Conservation (phyloP, 139 green algal genomes). For the Edaphochlamys debaryana region DNA sequence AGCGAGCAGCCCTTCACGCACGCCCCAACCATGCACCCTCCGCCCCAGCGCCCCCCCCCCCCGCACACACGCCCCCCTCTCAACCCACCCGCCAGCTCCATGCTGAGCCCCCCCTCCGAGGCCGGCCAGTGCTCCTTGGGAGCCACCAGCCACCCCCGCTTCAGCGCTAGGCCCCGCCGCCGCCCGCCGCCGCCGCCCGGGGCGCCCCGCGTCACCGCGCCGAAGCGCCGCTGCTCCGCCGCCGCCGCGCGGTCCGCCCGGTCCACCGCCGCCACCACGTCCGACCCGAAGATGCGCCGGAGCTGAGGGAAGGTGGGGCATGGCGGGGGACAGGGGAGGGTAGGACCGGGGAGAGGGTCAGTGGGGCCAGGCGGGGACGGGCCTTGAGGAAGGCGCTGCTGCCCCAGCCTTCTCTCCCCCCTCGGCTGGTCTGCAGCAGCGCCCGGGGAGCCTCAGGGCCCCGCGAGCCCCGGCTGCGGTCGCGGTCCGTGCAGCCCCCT, state of each 20-base stretch:
- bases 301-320: constrained; percentile 58
- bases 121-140: constrained; percentile 78
- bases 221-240: constrained; percentile 22
- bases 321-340: neutral
- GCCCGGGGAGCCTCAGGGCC: too few species aligned
- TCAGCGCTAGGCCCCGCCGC: constrained; percentile 51
- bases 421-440: too few species aligned
- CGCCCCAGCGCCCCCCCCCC: neutral
- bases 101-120: constrained; percentile 57
- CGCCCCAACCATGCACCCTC: too few species aligned
- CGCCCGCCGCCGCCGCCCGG: constrained; percentile 43
- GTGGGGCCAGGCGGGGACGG: too few species aligned
- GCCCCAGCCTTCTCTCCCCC: too few species aligned
- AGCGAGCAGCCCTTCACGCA: too few species aligned
- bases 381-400: too few species aligned
- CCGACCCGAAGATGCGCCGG: constrained; percentile 84
- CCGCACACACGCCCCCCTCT: neutral
- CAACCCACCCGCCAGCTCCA: constrained; percentile 49
- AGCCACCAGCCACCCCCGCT: constrained; percentile 65
- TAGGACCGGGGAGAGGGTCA: too few species aligned
- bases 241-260: constrained; percentile 48
- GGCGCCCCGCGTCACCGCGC: neutral
- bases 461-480: too few species aligned
- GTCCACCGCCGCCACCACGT: constrained; percentile 69
- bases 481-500: too few species aligned